Conservation (phyloP, 257 asterid species). For the Solanum gracilifrons region DNA sequence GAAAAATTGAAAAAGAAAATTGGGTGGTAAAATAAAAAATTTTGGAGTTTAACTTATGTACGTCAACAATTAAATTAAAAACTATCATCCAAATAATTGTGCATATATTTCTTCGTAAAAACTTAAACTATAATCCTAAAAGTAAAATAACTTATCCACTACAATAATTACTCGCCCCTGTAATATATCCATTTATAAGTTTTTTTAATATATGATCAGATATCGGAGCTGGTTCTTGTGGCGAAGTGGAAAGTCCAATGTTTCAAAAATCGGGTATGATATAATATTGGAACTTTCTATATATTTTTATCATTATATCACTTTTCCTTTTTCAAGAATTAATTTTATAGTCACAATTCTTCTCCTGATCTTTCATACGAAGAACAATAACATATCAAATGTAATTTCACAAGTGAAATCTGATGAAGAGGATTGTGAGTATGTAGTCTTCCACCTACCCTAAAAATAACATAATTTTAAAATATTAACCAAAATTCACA, state of each 20-base stretch:
- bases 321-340: background rate
- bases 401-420: background rate
- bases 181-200: background rate
- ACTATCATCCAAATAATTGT: background rate
- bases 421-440: background rate
- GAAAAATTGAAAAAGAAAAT: background rate
- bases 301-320: background rate
- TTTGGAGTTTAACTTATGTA: background rate
- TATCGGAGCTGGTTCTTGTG: background rate
- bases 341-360: background rate
- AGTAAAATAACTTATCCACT: background rate
- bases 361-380: background rate
- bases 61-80: background rate
- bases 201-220: background rate
- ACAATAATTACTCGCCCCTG: background rate
- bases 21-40: background rate
- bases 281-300: background rate
- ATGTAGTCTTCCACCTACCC: background rate
- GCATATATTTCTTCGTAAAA: background rate
- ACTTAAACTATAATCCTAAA: background rate
- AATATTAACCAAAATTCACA: too few relatives aligned
- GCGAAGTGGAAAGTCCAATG: background rate
- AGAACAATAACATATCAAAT: background rate
- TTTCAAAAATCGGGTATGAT: background rate
- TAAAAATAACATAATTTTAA: background rate